Evolutionary conservation across 2,329 filamentous ascomycete species (phyloP).

Genomic region (Anthostomella pinea): DNA sequence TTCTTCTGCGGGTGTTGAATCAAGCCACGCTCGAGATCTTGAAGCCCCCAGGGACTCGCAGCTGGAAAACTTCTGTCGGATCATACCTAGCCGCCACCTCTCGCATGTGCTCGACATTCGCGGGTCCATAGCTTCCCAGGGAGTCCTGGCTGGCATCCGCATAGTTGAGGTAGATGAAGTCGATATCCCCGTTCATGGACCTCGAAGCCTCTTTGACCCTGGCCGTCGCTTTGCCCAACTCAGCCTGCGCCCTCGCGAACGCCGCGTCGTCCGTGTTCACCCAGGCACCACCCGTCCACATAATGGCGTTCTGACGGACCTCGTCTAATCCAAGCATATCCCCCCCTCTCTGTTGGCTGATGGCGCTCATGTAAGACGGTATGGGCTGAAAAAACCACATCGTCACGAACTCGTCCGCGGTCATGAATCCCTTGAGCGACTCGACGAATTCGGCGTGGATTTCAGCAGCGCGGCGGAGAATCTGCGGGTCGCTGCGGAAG

Average conservation of each 20-base stretch:
- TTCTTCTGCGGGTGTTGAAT: not conserved
- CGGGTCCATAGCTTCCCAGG: constrained; percentile 27
- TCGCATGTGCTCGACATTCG: constrained; percentile 25
- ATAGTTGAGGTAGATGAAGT: constrained; percentile 34
- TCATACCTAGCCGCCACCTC: constrained; percentile 28
- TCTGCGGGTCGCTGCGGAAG: constrained; percentile 20
- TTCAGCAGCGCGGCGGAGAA: constrained; percentile 15
- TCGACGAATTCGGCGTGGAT: constrained; percentile 15
- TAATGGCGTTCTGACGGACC: constrained; percentile 15
- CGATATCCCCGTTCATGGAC: constrained; percentile 19
- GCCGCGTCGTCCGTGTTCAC: constrained; percentile 13
- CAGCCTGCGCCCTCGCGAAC: constrained; percentile 15
- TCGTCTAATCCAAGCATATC: constrained; percentile 28
- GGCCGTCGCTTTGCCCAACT: constrained; percentile 14
- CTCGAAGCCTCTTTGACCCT: constrained; percentile 20
- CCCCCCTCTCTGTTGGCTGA: constrained; percentile 19
- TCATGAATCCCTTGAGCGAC: constrained; percentile 15
- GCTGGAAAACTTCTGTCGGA: constrained; percentile 29
- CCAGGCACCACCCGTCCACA: constrained; percentile 20
- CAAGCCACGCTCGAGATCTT: constrained; percentile 25
- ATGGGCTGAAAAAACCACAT: constrained; percentile 23
- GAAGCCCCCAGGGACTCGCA: constrained; percentile 31
- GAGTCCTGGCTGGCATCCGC: constrained; percentile 28
- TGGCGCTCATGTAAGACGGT: constrained; percentile 18
- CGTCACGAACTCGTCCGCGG: constrained; percentile 16